Evolutionary conservation across 352 stramenopile species (phyloP), one percentile per base, ranked within the genome.

Genomic region (Globisporangium viniferum): DNA sequence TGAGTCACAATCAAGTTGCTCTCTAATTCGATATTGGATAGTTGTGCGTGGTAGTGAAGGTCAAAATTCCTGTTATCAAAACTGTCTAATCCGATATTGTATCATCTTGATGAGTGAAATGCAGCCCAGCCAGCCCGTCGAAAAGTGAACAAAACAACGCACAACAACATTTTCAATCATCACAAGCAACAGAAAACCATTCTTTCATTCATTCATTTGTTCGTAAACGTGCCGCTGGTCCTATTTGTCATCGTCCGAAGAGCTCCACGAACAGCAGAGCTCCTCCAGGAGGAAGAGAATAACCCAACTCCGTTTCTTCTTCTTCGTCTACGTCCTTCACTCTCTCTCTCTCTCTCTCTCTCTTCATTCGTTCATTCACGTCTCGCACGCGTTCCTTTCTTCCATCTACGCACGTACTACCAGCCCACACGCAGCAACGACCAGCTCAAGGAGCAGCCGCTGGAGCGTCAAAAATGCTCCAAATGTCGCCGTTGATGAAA

Each of bases 401-500:
- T 49, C 15, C 41, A n/a, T 10, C 41, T 14, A 49, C 18, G 15
- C 14, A 12, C 14, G 4, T n/a, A 49, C 5, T 9, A n/a, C 41
- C 15, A n/a, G 41, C 41, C 15, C 41, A 49, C 12, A 22, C 12
- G 14, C 39, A 48, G 41, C 41, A 49, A 49, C n/a, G 15, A 49
- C 15, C 12, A 44, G 12, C 36, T 39, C 36, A 64, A 29, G 59
- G 59, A 22, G 59, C 27, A 1, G 73, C 44, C 49, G 73, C 39
- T 12, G 73, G 61, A 12, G 74, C 51, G 33, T 84, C 76, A 59
- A 95, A 92, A 64, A 93, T 69, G 67, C 89, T 80, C 88, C 88
- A 95, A 56, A 95, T 95, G 70, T 95, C 84, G 58, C 88, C 88
- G 59, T 89, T 86, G 62, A 94, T 77, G 64, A 98, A 99, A 73